A percentile compares a stretch with the other conserved stretches of the same genome.
These are phyloP conservation scores for Funneliformis mosseae DNA, from an alignment of 192 early-diverging fungal genomes.

Conservation along the genomic window DNA sequence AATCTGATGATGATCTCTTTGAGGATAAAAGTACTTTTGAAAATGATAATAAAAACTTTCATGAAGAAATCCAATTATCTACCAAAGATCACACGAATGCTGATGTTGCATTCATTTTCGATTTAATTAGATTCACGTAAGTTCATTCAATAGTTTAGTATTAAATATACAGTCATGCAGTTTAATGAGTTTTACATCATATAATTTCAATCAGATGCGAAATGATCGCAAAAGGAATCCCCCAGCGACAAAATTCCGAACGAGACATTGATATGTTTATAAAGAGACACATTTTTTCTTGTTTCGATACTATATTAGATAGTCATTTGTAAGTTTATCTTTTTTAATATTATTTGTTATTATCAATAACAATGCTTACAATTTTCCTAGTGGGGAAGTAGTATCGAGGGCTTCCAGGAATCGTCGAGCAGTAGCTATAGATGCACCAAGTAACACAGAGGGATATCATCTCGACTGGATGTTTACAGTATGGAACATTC, in stretches of 20 bases:
- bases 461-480: slow-evolving; percentile 31
- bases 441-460: slow-evolving; percentile 24
- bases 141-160: slow-evolving; percentile 21
- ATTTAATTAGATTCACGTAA: slow-evolving; percentile 32
- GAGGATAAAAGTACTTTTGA: slow-evolving; percentile 19
- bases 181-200: slow-evolving; percentile 22
- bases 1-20: slow-evolving; percentile 26
- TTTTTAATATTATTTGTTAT: slow-evolving; percentile 23
- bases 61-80: slow-evolving; percentile 3
- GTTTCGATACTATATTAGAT: slow-evolving; percentile 32
- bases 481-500: slow-evolving; percentile 32
- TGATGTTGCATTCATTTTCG: slow-evolving; percentile 32
- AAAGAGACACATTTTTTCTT: slow-evolving; percentile 27
- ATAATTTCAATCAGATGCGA: slow-evolving; percentile 31
- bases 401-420: no score
- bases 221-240: slow-evolving; percentile 30
- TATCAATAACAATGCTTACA: slow-evolving; percentile 16
- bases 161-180: background rate
- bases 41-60: background rate
- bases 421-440: slow-evolving; percentile 5
- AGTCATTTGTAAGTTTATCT: slow-evolving; percentile 34
- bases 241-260: slow-evolving; percentile 26
- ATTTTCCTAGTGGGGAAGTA: slow-evolving; percentile 28
- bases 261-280: slow-evolving; percentile 35
- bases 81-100: slow-evolving; percentile 14